phyloP scores from a whole-genome alignment of 2,329 filamentous ascomycete genomes.

The Aspergillus intermedius region DNA sequence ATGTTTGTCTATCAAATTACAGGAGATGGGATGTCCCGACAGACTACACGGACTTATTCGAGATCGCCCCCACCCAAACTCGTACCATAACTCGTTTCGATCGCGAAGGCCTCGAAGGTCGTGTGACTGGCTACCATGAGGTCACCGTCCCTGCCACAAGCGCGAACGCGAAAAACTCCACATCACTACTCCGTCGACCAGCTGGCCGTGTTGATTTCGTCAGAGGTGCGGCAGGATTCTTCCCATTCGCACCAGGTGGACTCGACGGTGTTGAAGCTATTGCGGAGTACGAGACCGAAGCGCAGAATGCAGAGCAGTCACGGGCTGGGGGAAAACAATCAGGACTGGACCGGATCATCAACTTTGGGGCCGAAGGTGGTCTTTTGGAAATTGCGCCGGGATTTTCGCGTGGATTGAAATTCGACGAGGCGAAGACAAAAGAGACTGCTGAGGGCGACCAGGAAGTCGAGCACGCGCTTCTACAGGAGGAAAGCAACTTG shows the following conservation, averaged over 20 bases:
- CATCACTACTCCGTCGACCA: conserved; percentile 78
- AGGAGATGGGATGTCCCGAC: conserved; percentile 73
- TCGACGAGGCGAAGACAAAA: conserved; percentile 54
- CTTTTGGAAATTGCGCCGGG: conserved; percentile 78
- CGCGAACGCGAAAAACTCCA: conserved; percentile 91
- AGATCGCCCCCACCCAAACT: conserved; percentile 82
- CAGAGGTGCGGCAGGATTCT: conserved; percentile 84
- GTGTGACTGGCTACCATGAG: conserved; percentile 88
- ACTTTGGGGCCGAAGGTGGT: conserved; percentile 68
- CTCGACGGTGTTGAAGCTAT: conserved; percentile 80
- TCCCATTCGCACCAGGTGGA: conserved; percentile 87
- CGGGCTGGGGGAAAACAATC: conserved; percentile 34
- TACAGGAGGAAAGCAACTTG: conserved; percentile 37
- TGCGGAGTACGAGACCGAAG: conserved; percentile 74
- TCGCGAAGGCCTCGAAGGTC: conserved; percentile 82
- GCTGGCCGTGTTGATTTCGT: conserved; percentile 86
- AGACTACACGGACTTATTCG: conserved; percentile 78
- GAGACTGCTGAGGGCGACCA: conserved; percentile 57
- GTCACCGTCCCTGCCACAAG: conserved; percentile 85
- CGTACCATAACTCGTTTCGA: conserved; percentile 91
- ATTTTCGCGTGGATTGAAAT: conserved; percentile 68
- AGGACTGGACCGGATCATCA: conserved; percentile 76
- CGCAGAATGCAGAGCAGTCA: conserved; percentile 46
- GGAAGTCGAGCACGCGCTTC: conserved; percentile 61
- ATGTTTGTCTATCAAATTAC: not conserved